Conservation (phyloP, 495 filamentous ascomycete genomes). For the Lasiosphaeria hispida region DNA sequence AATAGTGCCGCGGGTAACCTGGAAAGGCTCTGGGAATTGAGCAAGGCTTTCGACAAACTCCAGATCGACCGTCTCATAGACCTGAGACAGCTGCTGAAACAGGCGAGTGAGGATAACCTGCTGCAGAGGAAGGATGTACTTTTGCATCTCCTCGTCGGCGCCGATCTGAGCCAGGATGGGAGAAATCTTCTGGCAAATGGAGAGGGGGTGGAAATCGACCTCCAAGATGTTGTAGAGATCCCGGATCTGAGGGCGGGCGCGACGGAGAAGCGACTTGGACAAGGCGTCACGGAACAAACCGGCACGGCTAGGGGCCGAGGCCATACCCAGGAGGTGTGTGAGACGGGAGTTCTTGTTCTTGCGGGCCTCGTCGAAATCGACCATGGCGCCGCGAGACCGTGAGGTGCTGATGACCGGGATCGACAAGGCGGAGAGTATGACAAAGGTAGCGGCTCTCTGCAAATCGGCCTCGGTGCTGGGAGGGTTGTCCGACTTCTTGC, state of each 20-base stretch:
- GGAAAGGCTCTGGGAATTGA: slow-evolving; percentile 94
- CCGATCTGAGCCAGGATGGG: slow-evolving; percentile 94
- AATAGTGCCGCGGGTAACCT: slow-evolving; percentile 85
- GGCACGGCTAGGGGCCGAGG: slow-evolving; percentile 79
- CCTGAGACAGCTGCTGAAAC: slow-evolving; percentile 98
- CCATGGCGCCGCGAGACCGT: slow-evolving; percentile 88
- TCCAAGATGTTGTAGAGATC: slow-evolving; percentile 97
- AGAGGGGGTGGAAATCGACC: slow-evolving; percentile 97
- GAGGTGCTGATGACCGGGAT: slow-evolving; percentile 99
- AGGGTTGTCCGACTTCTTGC: slow-evolving; percentile 91
- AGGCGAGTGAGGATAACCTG: slow-evolving; percentile 97
- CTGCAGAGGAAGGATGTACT: slow-evolving; percentile 90
- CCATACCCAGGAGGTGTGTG: slow-evolving; percentile 93
- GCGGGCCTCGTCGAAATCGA: slow-evolving; percentile 94
- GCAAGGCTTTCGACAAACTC: slow-evolving; percentile 91
- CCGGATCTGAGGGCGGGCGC: slow-evolving; percentile 87
- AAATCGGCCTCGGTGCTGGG: slow-evolving; percentile 84
- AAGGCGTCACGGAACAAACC: slow-evolving; percentile 92
- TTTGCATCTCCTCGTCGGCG: slow-evolving; percentile 91
- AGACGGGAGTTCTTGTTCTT: slow-evolving; percentile 99
- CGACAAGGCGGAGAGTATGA: slow-evolving; percentile 89
- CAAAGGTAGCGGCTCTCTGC: slow-evolving; percentile 82
- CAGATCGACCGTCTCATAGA: slow-evolving; percentile 97
- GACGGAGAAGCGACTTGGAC: slow-evolving; percentile 88
- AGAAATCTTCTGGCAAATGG: slow-evolving; percentile 98